These are phyloP conservation scores for Saturnispora dispora DNA, from an alignment of 805 yeast species.

Conservation along the genomic window DNA sequence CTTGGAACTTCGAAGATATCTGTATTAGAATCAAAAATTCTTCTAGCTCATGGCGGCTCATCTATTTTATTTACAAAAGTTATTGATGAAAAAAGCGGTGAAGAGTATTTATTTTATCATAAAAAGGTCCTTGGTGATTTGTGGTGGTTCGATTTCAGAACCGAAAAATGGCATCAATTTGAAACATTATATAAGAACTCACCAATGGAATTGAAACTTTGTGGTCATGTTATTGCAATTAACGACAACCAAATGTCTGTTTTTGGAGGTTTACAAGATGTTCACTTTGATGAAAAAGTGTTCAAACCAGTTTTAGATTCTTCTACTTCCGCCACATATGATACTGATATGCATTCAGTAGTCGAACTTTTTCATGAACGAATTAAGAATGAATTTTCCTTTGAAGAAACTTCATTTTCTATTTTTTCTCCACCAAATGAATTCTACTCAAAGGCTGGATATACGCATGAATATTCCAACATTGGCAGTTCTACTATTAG, in stretches of 20 bases:
- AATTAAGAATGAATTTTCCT: slow-evolving; percentile 2
- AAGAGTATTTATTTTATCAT: slow-evolving; percentile 11
- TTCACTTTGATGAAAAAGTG: slow-evolving; percentile 5
- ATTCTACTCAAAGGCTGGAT: background rate
- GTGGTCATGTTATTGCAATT: slow-evolving; percentile 20
- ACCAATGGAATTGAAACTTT: slow-evolving; percentile 8
- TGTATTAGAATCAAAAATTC: slow-evolving; percentile 15
- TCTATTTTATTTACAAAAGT: slow-evolving; percentile 20
- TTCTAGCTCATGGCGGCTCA: slow-evolving; percentile 28
- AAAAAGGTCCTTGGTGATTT: slow-evolving; percentile 35
- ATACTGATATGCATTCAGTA: background rate
- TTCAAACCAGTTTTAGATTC: background rate
- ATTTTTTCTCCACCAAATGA: background rate
- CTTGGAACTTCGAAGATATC: slow-evolving; percentile 6
- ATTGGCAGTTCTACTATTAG: background rate
- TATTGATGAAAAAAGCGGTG: slow-evolving; percentile 13
- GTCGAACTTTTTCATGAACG: background rate
- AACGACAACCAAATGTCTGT: slow-evolving; percentile 18
- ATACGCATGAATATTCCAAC: background rate
- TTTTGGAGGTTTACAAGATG: slow-evolving; percentile 20
- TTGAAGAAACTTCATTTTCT: background rate
- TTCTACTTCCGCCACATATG: background rate
- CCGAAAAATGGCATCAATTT: slow-evolving; percentile 33
- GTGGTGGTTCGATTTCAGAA: slow-evolving; percentile 41
- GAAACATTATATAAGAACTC: slow-evolving; percentile 12